Conservation (phyloP, 164 flowering plant genomes). For the Saururus chinensis region DNA sequence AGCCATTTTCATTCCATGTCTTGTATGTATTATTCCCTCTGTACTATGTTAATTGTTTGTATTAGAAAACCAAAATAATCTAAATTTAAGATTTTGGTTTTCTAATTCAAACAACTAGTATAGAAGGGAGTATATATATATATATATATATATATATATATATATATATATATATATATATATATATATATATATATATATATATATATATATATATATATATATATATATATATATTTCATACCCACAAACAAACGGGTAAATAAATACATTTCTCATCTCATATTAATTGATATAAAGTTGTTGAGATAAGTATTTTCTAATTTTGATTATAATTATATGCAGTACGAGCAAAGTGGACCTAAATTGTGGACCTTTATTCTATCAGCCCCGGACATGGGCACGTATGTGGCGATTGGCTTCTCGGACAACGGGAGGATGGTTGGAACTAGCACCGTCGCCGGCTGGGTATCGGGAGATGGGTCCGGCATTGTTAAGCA, state of each 20-base stretch:
- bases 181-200: too few species aligned
- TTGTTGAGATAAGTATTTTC: neutral
- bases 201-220: too few species aligned
- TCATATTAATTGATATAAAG: neutral
- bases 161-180: too few species aligned
- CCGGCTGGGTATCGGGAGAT: constrained; percentile 26
- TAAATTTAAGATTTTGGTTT: too few species aligned
- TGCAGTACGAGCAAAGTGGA: constrained; percentile 22
- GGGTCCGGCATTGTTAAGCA: constrained; percentile 22
- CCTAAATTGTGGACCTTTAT: constrained; percentile 33
- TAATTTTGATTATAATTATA: neutral
- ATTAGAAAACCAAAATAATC: too few species aligned
- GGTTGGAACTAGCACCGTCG: constrained; percentile 40
- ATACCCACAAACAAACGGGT: too few species aligned
- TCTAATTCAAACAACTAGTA: too few species aligned
- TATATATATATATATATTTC: too few species aligned
- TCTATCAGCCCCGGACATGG: constrained; percentile 32
- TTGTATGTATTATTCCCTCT: neutral
- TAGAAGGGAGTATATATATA: too few species aligned
- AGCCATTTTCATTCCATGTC: neutral
- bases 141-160: too few species aligned
- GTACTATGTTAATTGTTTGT: too few species aligned
- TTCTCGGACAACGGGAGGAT: constrained; percentile 35
- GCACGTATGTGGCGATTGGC: constrained; percentile 31
- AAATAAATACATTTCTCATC: neutral